These are phyloP conservation scores for Ascoidea tarda DNA, from an alignment of 805 yeast species.

Conservation along the genomic window DNA sequence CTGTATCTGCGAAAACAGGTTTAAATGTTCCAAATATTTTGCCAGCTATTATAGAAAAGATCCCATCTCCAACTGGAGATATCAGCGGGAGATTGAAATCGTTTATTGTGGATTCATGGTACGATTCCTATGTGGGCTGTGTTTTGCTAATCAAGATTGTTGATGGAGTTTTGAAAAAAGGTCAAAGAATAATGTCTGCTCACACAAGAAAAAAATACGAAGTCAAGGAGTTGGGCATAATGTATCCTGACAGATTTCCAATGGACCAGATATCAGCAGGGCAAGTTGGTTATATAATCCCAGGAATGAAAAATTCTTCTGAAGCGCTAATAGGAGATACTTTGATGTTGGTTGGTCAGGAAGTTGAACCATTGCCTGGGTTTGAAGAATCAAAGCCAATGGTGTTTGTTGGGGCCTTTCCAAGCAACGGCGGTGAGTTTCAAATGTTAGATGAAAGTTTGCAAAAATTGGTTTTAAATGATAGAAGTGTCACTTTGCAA, in stretches of 20 bases:
- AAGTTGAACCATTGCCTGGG: slow-evolving; percentile 75
- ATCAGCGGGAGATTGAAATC: slow-evolving; percentile 43
- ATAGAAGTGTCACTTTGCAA: slow-evolving; percentile 78
- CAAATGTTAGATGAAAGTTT: slow-evolving; percentile 81
- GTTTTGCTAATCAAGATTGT: slow-evolving; percentile 72
- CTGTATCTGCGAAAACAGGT: slow-evolving; percentile 90
- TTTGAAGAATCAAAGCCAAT: slow-evolving; percentile 95
- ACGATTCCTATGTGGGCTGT: slow-evolving; percentile 85
- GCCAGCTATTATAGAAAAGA: slow-evolving; percentile 67
- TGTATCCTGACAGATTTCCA: slow-evolving; percentile 79
- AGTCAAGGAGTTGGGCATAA: slow-evolving; percentile 84
- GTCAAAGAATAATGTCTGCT: slow-evolving; percentile 64
- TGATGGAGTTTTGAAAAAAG: slow-evolving; percentile 67
- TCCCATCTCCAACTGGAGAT: slow-evolving; percentile 68
- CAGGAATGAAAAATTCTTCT: slow-evolving; percentile 79
- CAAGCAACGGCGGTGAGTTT: slow-evolving; percentile 89
- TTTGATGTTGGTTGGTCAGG: slow-evolving; percentile 42
- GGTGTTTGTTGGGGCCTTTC: slow-evolving; percentile 98
- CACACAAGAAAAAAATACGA: slow-evolving; percentile 70
- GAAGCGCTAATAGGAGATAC: slow-evolving; percentile 94
- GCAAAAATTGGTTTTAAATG: slow-evolving; percentile 79
- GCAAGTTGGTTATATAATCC: slow-evolving; percentile 89
- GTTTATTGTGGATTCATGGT: slow-evolving; percentile 94
- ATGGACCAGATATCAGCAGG: slow-evolving; percentile 64
- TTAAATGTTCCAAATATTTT: slow-evolving; percentile 61